These are phyloP conservation scores for Firmiana major DNA, from an alignment of 345 rosid species.

Conservation along the genomic window DNA sequence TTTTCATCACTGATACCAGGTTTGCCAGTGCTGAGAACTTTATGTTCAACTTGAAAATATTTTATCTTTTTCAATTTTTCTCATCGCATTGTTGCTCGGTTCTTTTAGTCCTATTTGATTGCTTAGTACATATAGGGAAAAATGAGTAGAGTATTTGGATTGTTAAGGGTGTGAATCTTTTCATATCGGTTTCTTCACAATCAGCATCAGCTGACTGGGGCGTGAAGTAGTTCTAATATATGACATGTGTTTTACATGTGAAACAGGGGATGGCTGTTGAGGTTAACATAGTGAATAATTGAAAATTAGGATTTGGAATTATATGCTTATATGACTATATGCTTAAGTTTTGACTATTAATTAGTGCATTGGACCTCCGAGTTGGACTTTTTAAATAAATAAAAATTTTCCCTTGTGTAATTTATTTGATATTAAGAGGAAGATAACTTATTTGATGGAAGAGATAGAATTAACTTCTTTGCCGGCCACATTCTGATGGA, in stretches of 20 bases:
- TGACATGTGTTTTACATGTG: not conserved
- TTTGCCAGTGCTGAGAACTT: constrained; percentile 24
- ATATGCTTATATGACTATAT: not conserved
- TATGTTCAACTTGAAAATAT: not conserved
- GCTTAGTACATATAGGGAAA: not conserved
- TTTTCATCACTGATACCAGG: constrained; percentile 69
- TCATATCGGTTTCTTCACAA: not conserved
- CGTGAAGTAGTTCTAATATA: not conserved
- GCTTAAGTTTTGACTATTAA: not conserved
- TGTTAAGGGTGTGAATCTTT: not conserved
- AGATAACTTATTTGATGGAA: not conserved
- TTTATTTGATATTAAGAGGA: not conserved
- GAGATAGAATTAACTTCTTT: not conserved
- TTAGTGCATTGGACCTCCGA: not conserved
- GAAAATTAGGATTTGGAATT: not conserved
- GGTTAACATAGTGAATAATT: not conserved
- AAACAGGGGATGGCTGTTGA: not conserved
- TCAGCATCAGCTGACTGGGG: no score
- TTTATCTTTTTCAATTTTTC: not conserved
- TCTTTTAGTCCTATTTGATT: not conserved
- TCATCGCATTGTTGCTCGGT: not conserved
- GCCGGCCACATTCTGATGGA: not conserved
- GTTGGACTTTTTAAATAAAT: not conserved
- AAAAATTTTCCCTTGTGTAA: not conserved
- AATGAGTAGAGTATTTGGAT: not conserved